phyloP scores from a whole-genome alignment of 495 filamentous ascomycete species.

The Penicillium daleae region DNA sequence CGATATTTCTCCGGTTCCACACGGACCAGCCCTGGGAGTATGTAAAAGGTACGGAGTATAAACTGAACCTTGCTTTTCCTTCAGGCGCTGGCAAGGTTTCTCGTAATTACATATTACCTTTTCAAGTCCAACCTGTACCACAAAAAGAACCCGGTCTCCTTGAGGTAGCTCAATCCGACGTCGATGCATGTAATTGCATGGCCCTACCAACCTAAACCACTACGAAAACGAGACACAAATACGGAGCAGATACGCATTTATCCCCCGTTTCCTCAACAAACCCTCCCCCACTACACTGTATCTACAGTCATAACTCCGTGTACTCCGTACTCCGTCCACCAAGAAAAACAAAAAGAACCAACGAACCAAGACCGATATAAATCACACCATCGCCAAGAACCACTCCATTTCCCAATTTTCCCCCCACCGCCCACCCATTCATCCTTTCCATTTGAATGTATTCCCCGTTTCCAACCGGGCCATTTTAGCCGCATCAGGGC shows the following conservation, averaged over 20 bases:
- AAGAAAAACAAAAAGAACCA: neutral
- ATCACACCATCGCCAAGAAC: neutral
- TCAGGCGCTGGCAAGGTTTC: neutral
- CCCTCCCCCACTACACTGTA: neutral
- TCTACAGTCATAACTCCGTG: neutral
- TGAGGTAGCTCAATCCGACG: neutral
- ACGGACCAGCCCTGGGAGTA: no score
- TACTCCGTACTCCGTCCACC: neutral
- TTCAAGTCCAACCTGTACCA: no score
- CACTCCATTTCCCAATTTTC: neutral
- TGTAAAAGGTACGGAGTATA: no score
- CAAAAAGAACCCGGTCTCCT: neutral
- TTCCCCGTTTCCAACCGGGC: neutral
- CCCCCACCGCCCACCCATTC: neutral
- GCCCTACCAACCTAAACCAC: neutral
- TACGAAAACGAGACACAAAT: neutral
- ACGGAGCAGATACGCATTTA: neutral
- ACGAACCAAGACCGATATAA: neutral
- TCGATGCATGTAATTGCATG: neutral
- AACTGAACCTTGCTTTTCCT: neutral
- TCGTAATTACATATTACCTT: neutral
- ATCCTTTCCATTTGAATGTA: no score
- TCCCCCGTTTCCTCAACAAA: constrained; percentile 1
- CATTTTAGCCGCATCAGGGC: constrained; percentile 9
- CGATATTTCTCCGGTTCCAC: constrained; percentile 9